Percentiles rank a stretch among this genome's conserved stretches.
These are phyloP conservation scores for Nemania sp. DNA, from an alignment of 2,329 filamentous ascomycete genomes.

Conservation along the genomic window DNA sequence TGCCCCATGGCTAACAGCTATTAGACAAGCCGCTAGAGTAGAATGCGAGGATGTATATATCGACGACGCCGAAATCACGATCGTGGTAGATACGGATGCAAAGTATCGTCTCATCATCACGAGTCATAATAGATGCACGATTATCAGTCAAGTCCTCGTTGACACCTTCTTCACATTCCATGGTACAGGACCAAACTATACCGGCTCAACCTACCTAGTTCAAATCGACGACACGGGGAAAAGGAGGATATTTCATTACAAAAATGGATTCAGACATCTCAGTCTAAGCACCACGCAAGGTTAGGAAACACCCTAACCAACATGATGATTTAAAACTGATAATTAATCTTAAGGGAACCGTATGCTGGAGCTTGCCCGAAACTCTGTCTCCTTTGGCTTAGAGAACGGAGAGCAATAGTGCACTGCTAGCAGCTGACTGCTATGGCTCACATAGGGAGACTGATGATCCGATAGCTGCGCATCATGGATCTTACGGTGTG, in stretches of 20 bases:
- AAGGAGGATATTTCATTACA: slow-evolving; percentile 20
- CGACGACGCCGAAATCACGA: slow-evolving; percentile 30
- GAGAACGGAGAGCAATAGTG: slow-evolving; percentile 6
- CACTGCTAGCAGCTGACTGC: background rate
- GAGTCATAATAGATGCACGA: slow-evolving; percentile 20
- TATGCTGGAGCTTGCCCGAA: slow-evolving; percentile 26
- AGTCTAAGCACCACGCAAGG: slow-evolving; percentile 23
- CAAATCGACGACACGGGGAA: slow-evolving; percentile 23
- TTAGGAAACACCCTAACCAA: background rate
- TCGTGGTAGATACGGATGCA: slow-evolving; percentile 23
- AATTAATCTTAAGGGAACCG: slow-evolving; percentile 22
- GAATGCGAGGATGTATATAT: slow-evolving; percentile 27
- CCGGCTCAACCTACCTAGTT: slow-evolving; percentile 25
- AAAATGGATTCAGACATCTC: slow-evolving; percentile 24
- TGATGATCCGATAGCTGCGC: too few species aligned
- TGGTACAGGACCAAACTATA: slow-evolving; percentile 16
- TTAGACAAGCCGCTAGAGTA: slow-evolving; percentile 31
- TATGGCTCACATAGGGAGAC: background rate
- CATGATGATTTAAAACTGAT: background rate
- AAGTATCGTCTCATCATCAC: slow-evolving; percentile 23
- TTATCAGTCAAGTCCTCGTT: slow-evolving; percentile 29
- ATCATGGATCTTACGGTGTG: too few species aligned
- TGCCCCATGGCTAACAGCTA: background rate
- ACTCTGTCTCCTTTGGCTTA: slow-evolving; percentile 17
- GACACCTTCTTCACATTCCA: slow-evolving; percentile 25